A percentile compares a stretch with the other conserved stretches of the same genome.
Evolutionary conservation across 352 stramenopile species (phyloP).

Genomic region (Globisporangium lucens): DNA sequence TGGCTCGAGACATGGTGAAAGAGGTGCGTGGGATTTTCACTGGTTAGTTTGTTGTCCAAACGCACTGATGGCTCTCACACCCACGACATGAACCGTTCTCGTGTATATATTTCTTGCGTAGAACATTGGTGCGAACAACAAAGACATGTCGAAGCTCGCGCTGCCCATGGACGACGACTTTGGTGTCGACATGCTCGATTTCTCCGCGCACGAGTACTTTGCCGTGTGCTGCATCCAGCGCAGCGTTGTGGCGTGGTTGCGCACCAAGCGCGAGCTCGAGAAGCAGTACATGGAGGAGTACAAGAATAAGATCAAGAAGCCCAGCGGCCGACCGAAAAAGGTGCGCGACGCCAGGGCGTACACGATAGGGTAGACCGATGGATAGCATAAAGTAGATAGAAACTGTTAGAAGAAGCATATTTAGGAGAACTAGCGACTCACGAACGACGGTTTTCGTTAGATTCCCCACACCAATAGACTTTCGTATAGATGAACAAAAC

Average conservation of each 20-base stretch:
- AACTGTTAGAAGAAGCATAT: constrained; percentile 1
- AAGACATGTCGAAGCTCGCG: constrained; percentile 43
- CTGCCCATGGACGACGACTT: constrained; percentile 30
- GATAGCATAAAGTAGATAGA: background rate
- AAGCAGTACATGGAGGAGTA: constrained; percentile 77
- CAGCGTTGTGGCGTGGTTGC: constrained; percentile 54
- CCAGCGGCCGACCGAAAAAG: constrained; percentile 68
- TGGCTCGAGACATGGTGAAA: constrained; percentile 80
- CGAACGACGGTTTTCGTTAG: background rate
- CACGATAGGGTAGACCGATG: constrained; percentile 48
- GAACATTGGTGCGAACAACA: constrained; percentile 35
- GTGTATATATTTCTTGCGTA: constrained; percentile 7
- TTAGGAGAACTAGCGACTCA: background rate
- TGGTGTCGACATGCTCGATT: constrained; percentile 47
- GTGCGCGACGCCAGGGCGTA: constrained; percentile 72
- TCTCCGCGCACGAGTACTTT: constrained; percentile 67
- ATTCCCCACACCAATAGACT: constrained; percentile 9
- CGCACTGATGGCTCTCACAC: constrained; percentile 6
- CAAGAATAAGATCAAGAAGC: constrained; percentile 87
- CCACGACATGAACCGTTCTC: background rate
- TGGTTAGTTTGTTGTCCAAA: background rate
- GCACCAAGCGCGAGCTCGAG: constrained; percentile 65
- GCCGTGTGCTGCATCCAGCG: constrained; percentile 58
- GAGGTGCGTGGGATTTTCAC: constrained; percentile 31
- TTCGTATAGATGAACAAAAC: constrained; percentile 1